phyloP scores from a whole-genome alignment of 169 alveolate species.

The Plasmodium cynomolgi region DNA sequence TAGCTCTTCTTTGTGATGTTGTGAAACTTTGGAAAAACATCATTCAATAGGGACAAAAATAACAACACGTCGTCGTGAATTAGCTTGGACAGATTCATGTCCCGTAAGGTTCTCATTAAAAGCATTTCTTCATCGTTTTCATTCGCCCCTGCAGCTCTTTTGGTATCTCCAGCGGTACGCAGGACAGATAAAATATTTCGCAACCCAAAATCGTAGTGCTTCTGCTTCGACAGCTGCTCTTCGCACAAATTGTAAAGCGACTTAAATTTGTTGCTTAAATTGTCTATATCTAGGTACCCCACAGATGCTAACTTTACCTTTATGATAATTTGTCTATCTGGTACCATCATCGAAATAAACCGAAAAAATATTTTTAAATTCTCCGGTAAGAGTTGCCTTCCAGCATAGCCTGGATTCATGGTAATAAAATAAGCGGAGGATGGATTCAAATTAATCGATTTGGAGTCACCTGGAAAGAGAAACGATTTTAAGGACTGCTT shows the following conservation, averaged over 20 bases:
- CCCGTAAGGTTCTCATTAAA: conserved; percentile 93
- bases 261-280: conserved; percentile 94
- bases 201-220: conserved; percentile 98
- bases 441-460: conserved; percentile 92
- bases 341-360: conserved; percentile 93
- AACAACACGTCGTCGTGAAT: conserved; percentile 97
- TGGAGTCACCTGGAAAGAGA: conserved; percentile 85
- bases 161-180: conserved; percentile 93
- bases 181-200: conserved; percentile 96
- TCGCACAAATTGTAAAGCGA: conserved; percentile 95
- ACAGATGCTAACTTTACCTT: conserved; percentile 95
- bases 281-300: conserved; percentile 96
- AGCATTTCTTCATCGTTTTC: conserved; percentile 84
- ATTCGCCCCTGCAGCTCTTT: conserved; percentile 95
- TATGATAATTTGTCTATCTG: conserved; percentile 92
- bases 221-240: conserved; percentile 94
- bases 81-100: conserved; percentile 95
- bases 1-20: conserved; percentile 94
- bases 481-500: conserved; percentile 86
- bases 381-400: conserved; percentile 97
- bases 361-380: conserved; percentile 95
- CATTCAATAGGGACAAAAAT: conserved; percentile 94
- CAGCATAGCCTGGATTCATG: conserved; percentile 99
- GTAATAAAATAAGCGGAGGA: conserved; percentile 97
- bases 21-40: conserved; percentile 95